Base-by-base conservation (phyloP, 768 basidiomycete species). In the Postia placenta region DNA sequence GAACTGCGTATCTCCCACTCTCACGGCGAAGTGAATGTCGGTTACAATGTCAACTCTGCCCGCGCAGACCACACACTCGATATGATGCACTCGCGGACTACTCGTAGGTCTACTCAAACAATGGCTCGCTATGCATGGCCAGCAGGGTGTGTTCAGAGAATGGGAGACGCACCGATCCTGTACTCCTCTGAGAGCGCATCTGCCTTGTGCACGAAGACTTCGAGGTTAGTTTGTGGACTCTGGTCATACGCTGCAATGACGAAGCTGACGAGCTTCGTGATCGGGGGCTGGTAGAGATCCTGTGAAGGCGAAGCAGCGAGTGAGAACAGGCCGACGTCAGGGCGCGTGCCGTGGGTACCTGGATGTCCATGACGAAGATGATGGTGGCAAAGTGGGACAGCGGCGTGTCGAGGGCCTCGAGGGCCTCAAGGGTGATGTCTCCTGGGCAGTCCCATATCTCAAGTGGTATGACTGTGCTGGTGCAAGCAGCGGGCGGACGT, bases 371-470 rank as follows among this genome's bases (percentile, higher is more conserved):
- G 23, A 97, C 92, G 56, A 93, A 98, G 47, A 97, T 81, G 59
- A 97, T 76, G 2, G 86, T 83, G 2, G 89, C 76, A 58, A 96
- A 92, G 25, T 87, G 78, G 38, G 83, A 79, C 30, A 96, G 75
- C 6, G 87, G 79, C 6, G 79, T 74, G 19, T 80, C 83, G 11
- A 95, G 75, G n/a, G 82, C 78, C 17, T 92, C 85, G 12, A 86
- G 78, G n/a, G 82, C 78, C 20, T 92, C 86, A 11, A 86, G 78
- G 3, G 90, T 83, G 48, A 83, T 79, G 51, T 85, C 91, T 22
- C 88, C 89, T 0, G 94, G 95, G 58, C 92, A 91, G 61, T 96
- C 93, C 92, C 92, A 96, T 62, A 97, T 81, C 63, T 96, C 90
- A 30, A 97, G 78, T 1, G 92, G 91, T 53, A 96, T 83, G 54